Base-by-base conservation (phyloP, 73 alveolate species). In the Vitrella brassicaformis region DNA sequence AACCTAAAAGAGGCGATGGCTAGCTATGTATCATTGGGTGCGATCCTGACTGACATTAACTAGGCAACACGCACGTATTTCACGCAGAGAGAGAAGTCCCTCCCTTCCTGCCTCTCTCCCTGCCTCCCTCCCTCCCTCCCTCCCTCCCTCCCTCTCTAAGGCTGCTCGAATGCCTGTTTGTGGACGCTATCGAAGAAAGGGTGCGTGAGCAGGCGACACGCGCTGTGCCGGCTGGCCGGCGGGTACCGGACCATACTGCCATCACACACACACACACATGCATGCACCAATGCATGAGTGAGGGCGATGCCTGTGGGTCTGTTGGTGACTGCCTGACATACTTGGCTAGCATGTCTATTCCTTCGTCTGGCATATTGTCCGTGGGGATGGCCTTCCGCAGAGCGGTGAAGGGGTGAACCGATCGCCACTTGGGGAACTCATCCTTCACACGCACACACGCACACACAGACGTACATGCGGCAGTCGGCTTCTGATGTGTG, bases 41-140 rank as follows among this genome's bases (percentile, higher is more conserved):
- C n/a, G n/a, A n/a, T n/a, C n/a, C n/a, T n/a, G n/a, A n/a, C n/a
- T n/a, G n/a, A n/a, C n/a, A n/a, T n/a, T n/a, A n/a, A n/a, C n/a
- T n/a, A n/a, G n/a, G n/a, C n/a, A n/a, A n/a, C n/a, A n/a, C n/a
- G n/a, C n/a, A n/a, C n/a, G n/a, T n/a, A n/a, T n/a, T n/a, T n/a
- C n/a, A n/a, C n/a, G n/a, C n/a, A n/a, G n/a, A n/a, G n/a, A n/a
- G n/a, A n/a, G n/a, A n/a, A n/a, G n/a, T n/a, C n/a, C n/a, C n/a
- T n/a, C 87, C 82, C 66, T 84, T 80, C 30, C 82, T 72, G 71
- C 85, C 83, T 18, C 89, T 89, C 75, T 39, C 56, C 14, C 56
- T 39, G 22, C 14, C 56, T 39, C 56, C 56, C 14, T 39, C 56
- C 56, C 56, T 39, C 56, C 56, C 56, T 14, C 56, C 56, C 22